phyloP scores from a whole-genome alignment of 2,329 filamentous ascomycete genomes.

The Whalleya microplaca region DNA sequence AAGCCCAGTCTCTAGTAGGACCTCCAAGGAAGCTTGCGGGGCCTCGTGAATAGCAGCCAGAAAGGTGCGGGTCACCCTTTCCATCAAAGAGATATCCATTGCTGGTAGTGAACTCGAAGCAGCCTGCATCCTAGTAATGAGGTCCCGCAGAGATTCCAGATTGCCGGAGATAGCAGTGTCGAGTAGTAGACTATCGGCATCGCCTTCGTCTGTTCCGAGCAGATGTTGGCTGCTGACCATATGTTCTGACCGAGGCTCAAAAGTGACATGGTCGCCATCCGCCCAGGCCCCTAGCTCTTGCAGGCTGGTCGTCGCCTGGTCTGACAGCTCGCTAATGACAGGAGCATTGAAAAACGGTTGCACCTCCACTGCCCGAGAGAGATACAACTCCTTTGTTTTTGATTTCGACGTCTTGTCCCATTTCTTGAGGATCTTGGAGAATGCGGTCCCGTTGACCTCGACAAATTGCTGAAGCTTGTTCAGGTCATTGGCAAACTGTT shows the following conservation, averaged over 20 bases:
- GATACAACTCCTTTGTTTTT: conserved; percentile 95
- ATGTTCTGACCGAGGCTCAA: conserved; percentile 65
- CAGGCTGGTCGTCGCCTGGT: conserved; percentile 94
- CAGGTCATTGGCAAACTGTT: conserved; percentile 93
- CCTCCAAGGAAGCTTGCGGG: conserved; percentile 72
- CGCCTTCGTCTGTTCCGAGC: conserved; percentile 80
- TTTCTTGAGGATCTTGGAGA: conserved; percentile 99
- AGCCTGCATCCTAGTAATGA: conserved; percentile 72
- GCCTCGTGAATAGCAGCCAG: conserved; percentile 87
- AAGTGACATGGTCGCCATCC: conserved; percentile 91
- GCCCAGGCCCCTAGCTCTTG: conserved; percentile 96
- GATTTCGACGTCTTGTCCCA: conserved; percentile 99
- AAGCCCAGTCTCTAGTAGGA: conserved; percentile 77
- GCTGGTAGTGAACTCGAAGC: conserved; percentile 51
- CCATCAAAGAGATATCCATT: conserved; percentile 60
- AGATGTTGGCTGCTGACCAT: conserved; percentile 68
- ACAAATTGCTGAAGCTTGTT: conserved; percentile 99
- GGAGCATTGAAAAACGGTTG: conserved; percentile 98
- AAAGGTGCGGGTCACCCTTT: conserved; percentile 87
- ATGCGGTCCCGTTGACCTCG: conserved; percentile 95
- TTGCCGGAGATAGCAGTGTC: conserved; percentile 87
- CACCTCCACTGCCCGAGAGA: conserved; percentile 93
- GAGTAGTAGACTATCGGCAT: conserved; percentile 85
- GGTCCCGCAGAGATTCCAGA: conserved; percentile 74
- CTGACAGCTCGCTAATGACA: conserved; percentile 94